These are phyloP conservation scores for Nakazawaea peltata DNA, from an alignment of 805 yeast species.

Conservation along the genomic window DNA sequence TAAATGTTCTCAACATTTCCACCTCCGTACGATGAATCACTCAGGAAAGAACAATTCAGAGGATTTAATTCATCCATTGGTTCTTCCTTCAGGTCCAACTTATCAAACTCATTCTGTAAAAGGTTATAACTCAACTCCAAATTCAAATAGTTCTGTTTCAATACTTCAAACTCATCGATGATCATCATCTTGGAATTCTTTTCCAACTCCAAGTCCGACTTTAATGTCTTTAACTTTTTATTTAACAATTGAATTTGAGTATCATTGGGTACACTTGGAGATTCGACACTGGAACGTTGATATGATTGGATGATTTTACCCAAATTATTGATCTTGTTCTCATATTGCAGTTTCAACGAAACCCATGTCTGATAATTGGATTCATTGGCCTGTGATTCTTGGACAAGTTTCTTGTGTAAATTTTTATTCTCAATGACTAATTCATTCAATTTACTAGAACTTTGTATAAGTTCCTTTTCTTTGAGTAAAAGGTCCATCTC, in stretches of 20 bases:
- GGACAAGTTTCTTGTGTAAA: conserved; percentile 16
- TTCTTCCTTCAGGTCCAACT: conserved; percentile 6
- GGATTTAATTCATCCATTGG: not conserved
- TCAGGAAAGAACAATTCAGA: conserved; percentile 4
- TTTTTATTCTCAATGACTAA: conserved; percentile 19
- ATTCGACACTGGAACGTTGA: too few species aligned
- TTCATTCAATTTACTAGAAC: conserved; percentile 18
- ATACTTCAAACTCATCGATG: conserved; percentile 45
- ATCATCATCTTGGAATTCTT: conserved; percentile 41
- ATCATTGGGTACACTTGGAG: too few species aligned
- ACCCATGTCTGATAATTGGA: conserved; percentile 22
- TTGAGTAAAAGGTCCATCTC: conserved; percentile 23
- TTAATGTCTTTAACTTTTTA: conserved; percentile 28
- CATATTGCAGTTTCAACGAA: conserved; percentile 17
- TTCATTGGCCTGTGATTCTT: conserved; percentile 23
- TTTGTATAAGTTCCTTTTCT: conserved; percentile 18
- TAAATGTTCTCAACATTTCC: conserved; percentile 15
- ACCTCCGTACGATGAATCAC: conserved; percentile 8
- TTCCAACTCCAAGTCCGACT: conserved; percentile 45
- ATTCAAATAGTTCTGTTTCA: conserved; percentile 28
- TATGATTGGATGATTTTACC: conserved; percentile 12
- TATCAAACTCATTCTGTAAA: conserved; percentile 21
- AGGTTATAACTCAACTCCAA: conserved; percentile 19
- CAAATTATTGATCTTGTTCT: conserved; percentile 18
- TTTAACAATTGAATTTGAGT: conserved; percentile 1